Evolutionary conservation across 78 protist genomes (phyloP).

Genomic region (Speleostelium caveatum): DNA sequence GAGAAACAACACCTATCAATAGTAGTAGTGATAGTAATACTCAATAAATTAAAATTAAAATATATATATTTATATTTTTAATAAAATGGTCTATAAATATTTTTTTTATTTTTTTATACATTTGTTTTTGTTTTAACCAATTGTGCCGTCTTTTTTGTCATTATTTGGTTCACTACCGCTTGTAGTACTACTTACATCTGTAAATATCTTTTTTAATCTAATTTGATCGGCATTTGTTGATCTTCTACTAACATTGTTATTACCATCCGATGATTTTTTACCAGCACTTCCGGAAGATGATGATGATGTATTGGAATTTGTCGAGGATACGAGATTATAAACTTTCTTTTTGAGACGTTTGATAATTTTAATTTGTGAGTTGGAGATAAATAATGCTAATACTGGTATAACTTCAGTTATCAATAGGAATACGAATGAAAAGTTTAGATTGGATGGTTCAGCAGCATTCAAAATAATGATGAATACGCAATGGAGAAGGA

Average conservation of each 20-base stretch:
- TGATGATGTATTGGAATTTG: not conserved
- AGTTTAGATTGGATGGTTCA: slow-evolving; percentile 28
- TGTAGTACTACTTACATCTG: no score
- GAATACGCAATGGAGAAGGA: slow-evolving; percentile 55
- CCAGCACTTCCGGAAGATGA: not conserved
- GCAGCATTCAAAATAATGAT: slow-evolving; percentile 35
- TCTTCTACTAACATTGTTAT: no score
- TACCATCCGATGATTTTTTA: not conserved
- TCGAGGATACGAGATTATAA: not conserved
- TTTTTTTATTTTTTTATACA: no score
- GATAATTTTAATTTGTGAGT: slow-evolving; percentile 27
- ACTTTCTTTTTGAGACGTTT: not conserved
- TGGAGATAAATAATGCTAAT: slow-evolving; percentile 9
- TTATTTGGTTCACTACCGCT: no score
- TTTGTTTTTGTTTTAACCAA: no score
- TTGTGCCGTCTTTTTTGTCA: no score
- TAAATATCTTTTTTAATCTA: no score
- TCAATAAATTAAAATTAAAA: no score
- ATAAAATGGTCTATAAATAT: no score
- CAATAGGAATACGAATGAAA: slow-evolving; percentile 28
- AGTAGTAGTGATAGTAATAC: no score
- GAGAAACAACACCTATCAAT: slow-evolving; percentile 1
- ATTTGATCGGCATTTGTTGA: no score
- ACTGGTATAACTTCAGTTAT: slow-evolving; percentile 57
- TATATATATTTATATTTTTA: no score